Evolutionary conservation across 1,284 basidiomycete genomes (phyloP).

Genomic region (Spongiforma sp.): DNA sequence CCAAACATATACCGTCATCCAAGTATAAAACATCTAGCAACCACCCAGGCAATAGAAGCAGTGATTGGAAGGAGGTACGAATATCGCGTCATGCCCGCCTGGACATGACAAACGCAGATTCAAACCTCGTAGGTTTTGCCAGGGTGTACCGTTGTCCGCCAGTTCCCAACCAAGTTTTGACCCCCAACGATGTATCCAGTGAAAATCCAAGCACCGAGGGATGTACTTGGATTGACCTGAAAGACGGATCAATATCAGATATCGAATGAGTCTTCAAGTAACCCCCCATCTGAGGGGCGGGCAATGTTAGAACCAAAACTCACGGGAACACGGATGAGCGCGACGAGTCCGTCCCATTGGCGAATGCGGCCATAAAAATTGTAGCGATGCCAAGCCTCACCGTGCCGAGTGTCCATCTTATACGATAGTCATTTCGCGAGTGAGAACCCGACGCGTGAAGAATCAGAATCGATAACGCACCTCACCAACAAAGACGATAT

Average conservation of each 20-base stretch:
- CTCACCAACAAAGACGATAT: constrained; percentile 63
- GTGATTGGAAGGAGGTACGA: no score
- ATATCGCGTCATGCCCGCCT: constrained; percentile 40
- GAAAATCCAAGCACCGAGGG: constrained; percentile 56
- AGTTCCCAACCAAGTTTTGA: constrained; percentile 70
- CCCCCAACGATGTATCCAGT: constrained; percentile 72
- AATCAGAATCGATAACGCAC: constrained; percentile 30
- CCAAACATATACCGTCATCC: no score
- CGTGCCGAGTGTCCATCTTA: constrained; percentile 61
- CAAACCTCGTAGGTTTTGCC: constrained; percentile 51
- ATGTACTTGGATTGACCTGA: constrained; percentile 1
- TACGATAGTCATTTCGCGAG: constrained; percentile 26
- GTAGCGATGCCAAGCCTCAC: constrained; percentile 63
- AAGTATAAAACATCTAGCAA: no score
- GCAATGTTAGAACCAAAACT: constrained; percentile 25
- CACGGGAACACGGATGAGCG: constrained; percentile 58
- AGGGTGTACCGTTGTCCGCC: constrained; percentile 53
- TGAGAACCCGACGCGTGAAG: constrained; percentile 1
- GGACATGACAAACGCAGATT: constrained; percentile 63
- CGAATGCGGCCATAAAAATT: constrained; percentile 68
- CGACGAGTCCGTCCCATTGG: constrained; percentile 70
- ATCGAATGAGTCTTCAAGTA: no score
- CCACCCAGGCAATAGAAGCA: no score
- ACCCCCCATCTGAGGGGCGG: no score
- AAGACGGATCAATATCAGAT: not conserved